Conservation (phyloP, 345 rosid genomes). For the Aquilaria malaccensis region DNA sequence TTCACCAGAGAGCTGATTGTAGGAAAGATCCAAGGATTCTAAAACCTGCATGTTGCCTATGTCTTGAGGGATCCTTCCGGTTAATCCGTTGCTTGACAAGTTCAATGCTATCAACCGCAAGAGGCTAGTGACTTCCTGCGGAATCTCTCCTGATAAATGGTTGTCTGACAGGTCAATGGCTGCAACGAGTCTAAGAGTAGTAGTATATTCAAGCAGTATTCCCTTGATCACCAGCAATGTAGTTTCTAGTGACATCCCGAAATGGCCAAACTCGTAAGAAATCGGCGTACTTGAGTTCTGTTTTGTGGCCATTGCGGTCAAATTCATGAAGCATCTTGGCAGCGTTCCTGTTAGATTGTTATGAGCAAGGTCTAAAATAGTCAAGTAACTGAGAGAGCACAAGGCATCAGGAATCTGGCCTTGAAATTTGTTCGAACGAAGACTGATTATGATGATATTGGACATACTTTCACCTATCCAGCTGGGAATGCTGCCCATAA, state of each 20-base stretch:
- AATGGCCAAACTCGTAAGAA: background rate
- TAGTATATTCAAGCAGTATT: slow-evolving; percentile 12
- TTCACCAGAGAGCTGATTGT: slow-evolving; percentile 11
- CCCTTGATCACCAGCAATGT: slow-evolving; percentile 18
- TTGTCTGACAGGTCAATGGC: slow-evolving; percentile 20
- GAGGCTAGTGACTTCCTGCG: slow-evolving; percentile 12
- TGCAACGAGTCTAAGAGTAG: slow-evolving; percentile 11
- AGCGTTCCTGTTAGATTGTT: slow-evolving; percentile 9
- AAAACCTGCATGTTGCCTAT: slow-evolving; percentile 16
- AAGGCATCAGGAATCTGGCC: slow-evolving; percentile 13
- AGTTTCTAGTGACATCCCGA: slow-evolving; percentile 3
- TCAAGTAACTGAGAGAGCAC: slow-evolving; percentile 1
- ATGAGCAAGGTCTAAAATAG: slow-evolving; percentile 13
- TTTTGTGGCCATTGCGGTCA: slow-evolving; percentile 3
- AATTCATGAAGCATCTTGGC: slow-evolving; percentile 17
- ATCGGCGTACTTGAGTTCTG: background rate
- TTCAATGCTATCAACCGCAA: slow-evolving; percentile 16
- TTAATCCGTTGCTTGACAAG: slow-evolving; percentile 12
- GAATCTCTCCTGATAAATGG: slow-evolving; percentile 10
- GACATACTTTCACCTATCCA: slow-evolving; percentile 11
- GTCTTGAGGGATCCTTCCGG: slow-evolving; percentile 12
- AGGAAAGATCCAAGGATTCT: slow-evolving; percentile 17
- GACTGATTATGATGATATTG: background rate
- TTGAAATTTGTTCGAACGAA: slow-evolving; percentile 12
- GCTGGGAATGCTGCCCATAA: slow-evolving; percentile 1